Percentiles rank a stretch among this genome's conserved stretches.
Evolutionary conservation across 2,329 filamentous ascomycete genomes (phyloP).

Genomic region (Leptographium lundbergii): DNA sequence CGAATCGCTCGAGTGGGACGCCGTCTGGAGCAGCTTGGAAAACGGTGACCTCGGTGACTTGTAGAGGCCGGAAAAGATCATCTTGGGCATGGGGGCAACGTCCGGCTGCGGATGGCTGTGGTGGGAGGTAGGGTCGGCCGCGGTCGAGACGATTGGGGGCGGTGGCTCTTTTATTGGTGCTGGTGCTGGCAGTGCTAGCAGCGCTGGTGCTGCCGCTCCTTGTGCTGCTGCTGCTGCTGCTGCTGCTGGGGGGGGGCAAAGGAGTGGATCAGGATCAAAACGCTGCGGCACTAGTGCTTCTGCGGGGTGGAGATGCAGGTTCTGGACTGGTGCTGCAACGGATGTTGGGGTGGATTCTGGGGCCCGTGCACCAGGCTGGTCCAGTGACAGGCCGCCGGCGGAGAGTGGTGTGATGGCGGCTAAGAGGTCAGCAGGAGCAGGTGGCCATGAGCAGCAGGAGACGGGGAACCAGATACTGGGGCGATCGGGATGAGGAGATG

Average conservation of each 20-base stretch:
- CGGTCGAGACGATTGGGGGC: background rate
- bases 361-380: conserved; percentile 1
- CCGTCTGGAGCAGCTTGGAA: conserved; percentile 34
- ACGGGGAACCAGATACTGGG: background rate
- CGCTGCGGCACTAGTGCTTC: background rate
- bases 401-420: conserved; percentile 5
- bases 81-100: conserved; percentile 19
- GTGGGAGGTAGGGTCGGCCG: background rate
- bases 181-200: background rate
- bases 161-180: conserved; percentile 3
- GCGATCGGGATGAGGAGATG: background rate
- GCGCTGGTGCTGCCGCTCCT: background rate
- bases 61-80: conserved; percentile 49
- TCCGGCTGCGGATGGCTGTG: background rate
- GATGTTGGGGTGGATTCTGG: background rate
- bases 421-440: background rate
- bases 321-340: conserved; percentile 4
- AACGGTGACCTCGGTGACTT: conserved; percentile 41
- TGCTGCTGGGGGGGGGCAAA: background rate
- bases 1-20: conserved; percentile 3
- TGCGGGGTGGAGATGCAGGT: conserved; percentile 2
- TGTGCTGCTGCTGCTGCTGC: background rate
- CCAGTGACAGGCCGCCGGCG: background rate
- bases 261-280: background rate
- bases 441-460: background rate